Base-by-base conservation (phyloP, 768 basidiomycete species). In the Boletus insuetus region DNA sequence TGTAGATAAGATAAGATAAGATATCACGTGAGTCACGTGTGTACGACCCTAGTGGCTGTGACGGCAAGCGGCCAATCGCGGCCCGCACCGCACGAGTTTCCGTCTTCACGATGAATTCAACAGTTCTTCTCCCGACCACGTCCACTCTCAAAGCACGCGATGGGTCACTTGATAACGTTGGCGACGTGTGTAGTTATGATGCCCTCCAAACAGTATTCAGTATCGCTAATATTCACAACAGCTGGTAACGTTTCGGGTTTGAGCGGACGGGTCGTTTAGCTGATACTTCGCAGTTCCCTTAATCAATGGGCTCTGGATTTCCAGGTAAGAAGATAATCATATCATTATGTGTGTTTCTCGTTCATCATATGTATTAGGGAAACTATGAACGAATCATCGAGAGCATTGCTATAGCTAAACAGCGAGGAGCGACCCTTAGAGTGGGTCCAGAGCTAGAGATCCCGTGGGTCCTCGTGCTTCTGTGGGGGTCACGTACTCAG, bases 271-370 rank as follows among this genome's bases (percentile, higher is more conserved):
- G 14, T 44, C 31, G 14, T 43, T 41, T 49, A n/a, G n/a, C 63
- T 68, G 35, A 66, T 55, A 37, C 19, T 58, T 20, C 3, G 20
- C 43, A 96, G 94, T 69, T 94, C 94, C 16, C 77, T 99, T 29
- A 96, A 98, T 65, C 96, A 99, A 73, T 98, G 96, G 94, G 91
- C 97, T 8, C 74, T 98, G 38, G 96, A 98, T 70, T 98, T 98
- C 58, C 85, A 95, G 68, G 94, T 89, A 64, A 58, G 75, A 29
- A 26, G 26, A 58, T 14, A 29, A 12, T 11, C n/a, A 14, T 29
- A 3, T 0, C 4, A n/a, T 10, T 16, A 12, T 43, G 20, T 31
- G 32, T 20, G n/a, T 12, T 24, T 12, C 44, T 54, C 22, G 42
- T 49, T 43, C 14, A 50, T 37, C 22, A 7, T 20, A 3, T 19